Conservation (phyloP, 495 filamentous ascomycete genomes). For the Neurospora sp. region DNA sequence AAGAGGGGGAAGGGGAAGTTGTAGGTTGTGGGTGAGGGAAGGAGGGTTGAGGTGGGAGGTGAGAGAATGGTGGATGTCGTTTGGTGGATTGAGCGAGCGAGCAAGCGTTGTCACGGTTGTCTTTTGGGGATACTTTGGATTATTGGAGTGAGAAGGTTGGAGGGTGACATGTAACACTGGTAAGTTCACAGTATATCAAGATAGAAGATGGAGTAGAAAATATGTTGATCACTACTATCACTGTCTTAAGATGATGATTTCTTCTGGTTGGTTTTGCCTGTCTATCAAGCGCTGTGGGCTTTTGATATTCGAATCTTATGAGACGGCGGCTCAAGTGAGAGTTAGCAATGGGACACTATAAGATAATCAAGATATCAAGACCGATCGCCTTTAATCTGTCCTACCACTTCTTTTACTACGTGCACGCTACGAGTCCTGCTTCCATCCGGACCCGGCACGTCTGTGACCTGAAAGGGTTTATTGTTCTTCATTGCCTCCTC, state of each 20-base stretch:
- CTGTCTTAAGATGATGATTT: neutral
- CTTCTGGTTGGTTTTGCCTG: neutral
- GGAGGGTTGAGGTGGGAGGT: neutral
- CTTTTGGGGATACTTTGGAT: neutral
- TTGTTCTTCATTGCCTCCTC: neutral
- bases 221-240: neutral
- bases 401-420: neutral
- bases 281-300: neutral
- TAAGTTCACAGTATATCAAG: neutral
- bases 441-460: neutral
- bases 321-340: neutral
- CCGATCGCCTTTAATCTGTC: neutral
- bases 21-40: conserved; percentile 1
- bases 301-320: neutral
- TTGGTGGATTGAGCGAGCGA: neutral
- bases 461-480: neutral
- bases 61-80: neutral
- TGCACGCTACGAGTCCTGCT: neutral
- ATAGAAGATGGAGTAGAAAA: neutral
- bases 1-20: conserved; percentile 23
- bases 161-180: neutral
- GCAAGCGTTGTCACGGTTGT: neutral
- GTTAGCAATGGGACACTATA: neutral
- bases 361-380: neutral
- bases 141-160: neutral